Base-by-base conservation (phyloP, 2,329 filamentous ascomycete species). In the Pseudogymnoascus sp. region DNA sequence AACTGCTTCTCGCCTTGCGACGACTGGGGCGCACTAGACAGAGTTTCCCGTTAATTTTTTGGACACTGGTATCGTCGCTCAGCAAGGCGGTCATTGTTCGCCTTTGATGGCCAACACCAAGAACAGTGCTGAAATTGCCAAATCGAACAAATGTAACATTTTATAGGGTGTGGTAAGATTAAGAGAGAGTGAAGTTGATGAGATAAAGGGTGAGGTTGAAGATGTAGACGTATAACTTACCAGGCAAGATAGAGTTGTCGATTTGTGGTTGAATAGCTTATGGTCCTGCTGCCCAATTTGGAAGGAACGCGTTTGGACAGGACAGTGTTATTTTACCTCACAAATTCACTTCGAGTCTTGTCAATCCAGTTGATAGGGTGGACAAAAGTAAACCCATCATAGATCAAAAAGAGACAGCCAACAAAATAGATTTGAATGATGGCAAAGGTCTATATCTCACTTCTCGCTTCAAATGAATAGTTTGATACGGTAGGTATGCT, bases 41-140 rank as follows among this genome's bases (percentile, higher is more conserved):
- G 2, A 59, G 37, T 26, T 31, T 59, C 24, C 57, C 57, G 57
- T 59, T 59, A 59, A 59, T 59, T 59, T 15, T 59, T 17, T 24
- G 36, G 17, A 59, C 57, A 31, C 37, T 37, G n/a, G 35, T 59
- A 31, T 59, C 57, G 35, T 39, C 15, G 47, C 29, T 54, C 26
- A 54, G 9, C n/a, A 54, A 54, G 9, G 44, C 26, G 26, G 31
- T 9, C 47, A 54, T 54, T 54, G 47, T 54, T 54, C 33, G 47
- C 29, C 47, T 54, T 54, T 33, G 44, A 54, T 17, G 29, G 26
- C 47, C 47, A 54, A 10, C 47, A 54, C 29, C 29, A 17, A 5
- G 26, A 33, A 15, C 47, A n/a, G 29, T 21, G 47, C 47, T 33
- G 26, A 54, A 17, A 54, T 33, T 54, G 47, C 21, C 47, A 54